A percentile compares a stretch with the other conserved stretches of the same genome.
Evolutionary conservation across 2,329 filamentous ascomycete genomes (phyloP).

Genomic region (Penicillium sp.): DNA sequence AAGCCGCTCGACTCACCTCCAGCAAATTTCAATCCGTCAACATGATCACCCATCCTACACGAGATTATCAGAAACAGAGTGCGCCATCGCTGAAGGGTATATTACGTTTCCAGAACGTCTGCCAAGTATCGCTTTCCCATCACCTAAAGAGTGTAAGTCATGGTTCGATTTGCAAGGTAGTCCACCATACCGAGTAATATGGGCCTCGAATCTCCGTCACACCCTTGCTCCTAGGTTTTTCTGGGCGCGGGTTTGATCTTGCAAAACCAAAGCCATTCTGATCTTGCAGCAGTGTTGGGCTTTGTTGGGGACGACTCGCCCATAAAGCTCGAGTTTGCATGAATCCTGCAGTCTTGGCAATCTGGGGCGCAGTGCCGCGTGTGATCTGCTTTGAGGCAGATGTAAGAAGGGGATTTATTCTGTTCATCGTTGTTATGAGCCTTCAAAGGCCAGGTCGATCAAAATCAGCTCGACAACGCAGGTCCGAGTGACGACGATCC

Average conservation of each 20-base stretch:
- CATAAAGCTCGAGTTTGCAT: conserved; percentile 21
- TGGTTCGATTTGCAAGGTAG: not conserved
- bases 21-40: conserved; percentile 59
- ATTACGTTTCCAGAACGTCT: conserved; percentile 55
- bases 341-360: conserved; percentile 10
- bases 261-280: conserved; percentile 54
- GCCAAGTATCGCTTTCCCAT: conserved; percentile 56
- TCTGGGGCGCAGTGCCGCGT: conserved; percentile 5
- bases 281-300: conserved; percentile 49
- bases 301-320: conserved; percentile 18
- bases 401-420: conserved; percentile 1
- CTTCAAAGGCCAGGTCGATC: not conserved
- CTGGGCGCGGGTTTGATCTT: conserved; percentile 51
- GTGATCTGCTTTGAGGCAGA: conserved; percentile 7
- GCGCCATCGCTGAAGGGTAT: too few species aligned
- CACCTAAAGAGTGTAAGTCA: conserved; percentile 29
- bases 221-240: conserved; percentile 52
- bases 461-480: not conserved
- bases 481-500: not conserved
- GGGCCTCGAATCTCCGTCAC: conserved; percentile 60
- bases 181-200: conserved; percentile 51
- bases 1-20: conserved; percentile 36
- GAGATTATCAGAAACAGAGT: conserved; percentile 1
- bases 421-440: conserved; percentile 6
- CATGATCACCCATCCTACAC: conserved; percentile 54